Base-by-base conservation (phyloP, 2,329 filamentous ascomycete species). In the Monosporascus cannonballus region DNA sequence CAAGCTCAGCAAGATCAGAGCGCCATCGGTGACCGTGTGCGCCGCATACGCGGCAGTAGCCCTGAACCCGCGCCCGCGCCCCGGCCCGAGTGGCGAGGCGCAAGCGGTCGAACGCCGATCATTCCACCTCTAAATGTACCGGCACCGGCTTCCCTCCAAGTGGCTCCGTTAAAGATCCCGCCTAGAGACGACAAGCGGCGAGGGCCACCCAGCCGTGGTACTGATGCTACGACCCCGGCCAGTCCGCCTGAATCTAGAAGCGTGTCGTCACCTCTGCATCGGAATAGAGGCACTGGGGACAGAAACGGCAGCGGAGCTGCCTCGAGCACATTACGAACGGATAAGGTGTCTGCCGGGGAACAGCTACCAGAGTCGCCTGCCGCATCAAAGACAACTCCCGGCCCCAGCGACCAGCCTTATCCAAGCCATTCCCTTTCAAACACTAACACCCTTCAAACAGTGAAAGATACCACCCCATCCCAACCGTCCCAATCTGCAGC, bases 11-110 rank as follows among this genome's bases (percentile, higher is more conserved):
- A 65, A 27, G 61, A 62, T 27, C 61, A 69, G 14, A 66, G 65
- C 34, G 66, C 69, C 8, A 76, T 79, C 56, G 70, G 73, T 11
- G 75, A 76, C n/a, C 70, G 75, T 3, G 66, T 78, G 47, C 72
- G 73, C 51, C 73, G 69, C 54, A 66, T 75, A 51, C 66, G 67
- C 51, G 72, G 73, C 55, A 61, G 60, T 25, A 64, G 60, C 36
- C 24, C 24, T 30, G 14, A 46, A 14, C 24, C 42, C 6, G 42
- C 5, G 22, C 56, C 58, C 6, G 54, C 59, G 18, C 53, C 61
- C n/a, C 74, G 76, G 22, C 82, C 84, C 5, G 76, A 84, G 53
- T 91, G 88, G 88, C 85, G 84, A 61, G 87, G 87, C 18, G 83
- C 84, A 38, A 90, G 84, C 65, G 88, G 88, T 27, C 81, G 87